Base-by-base conservation (phyloP, 306 rosid species). In the Quillaja saponaria region DNA sequence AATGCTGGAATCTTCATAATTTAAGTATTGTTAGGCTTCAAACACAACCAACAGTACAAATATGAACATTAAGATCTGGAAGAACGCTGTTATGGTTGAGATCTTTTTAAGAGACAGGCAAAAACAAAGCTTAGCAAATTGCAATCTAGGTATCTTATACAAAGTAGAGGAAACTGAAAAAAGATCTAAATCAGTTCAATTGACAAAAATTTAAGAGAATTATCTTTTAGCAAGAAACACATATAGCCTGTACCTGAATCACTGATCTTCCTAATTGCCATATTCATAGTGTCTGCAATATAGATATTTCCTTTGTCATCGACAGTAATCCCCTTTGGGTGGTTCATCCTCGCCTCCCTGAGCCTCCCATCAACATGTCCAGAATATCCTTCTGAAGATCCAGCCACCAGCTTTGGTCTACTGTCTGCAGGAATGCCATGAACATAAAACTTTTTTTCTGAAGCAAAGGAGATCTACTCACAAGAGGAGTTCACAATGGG, bases 241-340 rank as follows among this genome's bases (percentile, higher is more conserved):
- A 35, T 20, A 34, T 19, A 49, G 63, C 33, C 31, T 25, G 31
- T 25, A 87, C 97, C 95, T 55, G 94, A 73, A 79, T 87, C 95
- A 34, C 94, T 85, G 44, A 90, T 85, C 82, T 90, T 90, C 87
- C 97, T 83, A 63, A 90, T 90, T 53, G 94, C 95, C 88, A 87
- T 85, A 74, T 90, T 90, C 40, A 75, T 62, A 41, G 95, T 87
- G 73, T 90, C 97, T 34, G 97, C 97, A 56, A 90, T 70, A 69
- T 90, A 90, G 45, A 90, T 85, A 61, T 90, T 90, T 71, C 97
- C 97, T 52, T 83, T 83, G 76, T 90, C 97, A 68, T 90, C 97
- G 65, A 90, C 90, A 34, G 97, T 77, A 33, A 90, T 55, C 53
- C 97, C 97, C 75, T 85, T 90, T 0, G 97, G 97, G 18, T 79